phyloP scores from a whole-genome alignment of 2,329 filamentous ascomycete genomes.

The Teratosphaeria viscida region DNA sequence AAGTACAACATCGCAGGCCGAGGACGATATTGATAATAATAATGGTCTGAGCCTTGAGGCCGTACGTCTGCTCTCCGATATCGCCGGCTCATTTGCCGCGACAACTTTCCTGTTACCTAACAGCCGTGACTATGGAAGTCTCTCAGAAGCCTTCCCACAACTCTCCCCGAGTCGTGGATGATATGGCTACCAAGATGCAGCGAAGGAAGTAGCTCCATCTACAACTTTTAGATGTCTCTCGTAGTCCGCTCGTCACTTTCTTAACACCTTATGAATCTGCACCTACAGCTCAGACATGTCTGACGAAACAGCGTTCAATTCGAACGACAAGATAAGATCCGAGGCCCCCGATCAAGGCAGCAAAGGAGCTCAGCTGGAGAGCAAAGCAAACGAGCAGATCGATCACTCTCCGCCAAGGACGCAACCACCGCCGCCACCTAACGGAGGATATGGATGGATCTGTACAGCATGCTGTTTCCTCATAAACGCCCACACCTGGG shows the following conservation, averaged over 20 bases:
- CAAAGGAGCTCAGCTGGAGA: background rate
- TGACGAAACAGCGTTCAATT: background rate
- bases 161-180: background rate
- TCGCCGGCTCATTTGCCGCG: background rate
- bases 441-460: conserved; percentile 52
- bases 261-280: background rate
- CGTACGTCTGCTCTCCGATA: background rate
- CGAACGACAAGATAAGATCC: background rate
- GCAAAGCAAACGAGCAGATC: background rate
- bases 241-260: background rate
- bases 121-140: background rate
- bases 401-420: background rate
- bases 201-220: background rate
- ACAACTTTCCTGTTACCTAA: background rate
- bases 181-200: background rate
- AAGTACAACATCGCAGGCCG: no score
- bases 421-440: conserved; percentile 5
- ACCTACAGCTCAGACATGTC: background rate
- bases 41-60: no score
- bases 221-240: background rate
- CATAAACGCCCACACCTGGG: conserved; percentile 41
- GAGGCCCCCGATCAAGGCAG: background rate
- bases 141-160: background rate
- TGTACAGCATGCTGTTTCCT: conserved; percentile 35
- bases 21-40: no score